Evolutionary conservation across 1,139 yeast genomes (phyloP), one percentile per base, ranked within the genome.

Genomic region (Saccharomyces hybrid): DNA sequence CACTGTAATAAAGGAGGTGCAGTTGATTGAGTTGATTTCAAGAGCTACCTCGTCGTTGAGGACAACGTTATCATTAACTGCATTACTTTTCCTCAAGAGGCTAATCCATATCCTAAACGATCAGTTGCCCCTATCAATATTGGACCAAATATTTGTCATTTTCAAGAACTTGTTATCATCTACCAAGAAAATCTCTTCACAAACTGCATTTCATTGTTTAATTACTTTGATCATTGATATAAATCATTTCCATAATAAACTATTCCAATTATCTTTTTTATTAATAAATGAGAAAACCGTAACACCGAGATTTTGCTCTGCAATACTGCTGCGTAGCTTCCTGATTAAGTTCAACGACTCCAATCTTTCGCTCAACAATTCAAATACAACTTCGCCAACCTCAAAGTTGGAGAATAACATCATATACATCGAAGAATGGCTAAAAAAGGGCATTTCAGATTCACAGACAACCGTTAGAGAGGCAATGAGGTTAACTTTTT

Each of bases 381-480:
- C 44, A 5, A 38, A 16, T 19, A 38, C 25, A 6, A 19, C 26
- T 38, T 38, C 44, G 2, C 44, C 44, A 38, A 38, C 44, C 16
- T 60, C 70, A 13, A 76, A 78, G 58, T 72, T 75, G 34, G 69
- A 76, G 9, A 61, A 66, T 3, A 61, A 75, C 25, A 59, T 80
- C 2, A 84, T 82, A 3, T 66, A 75, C 1, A 71, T 84, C 1
- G 82, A 77, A 46, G 81, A 76, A 54, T 74, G 83, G 59, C 67
- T 90, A 2, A 61, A 72, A 4, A 84, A 80, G 62, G 83, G 95
- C 34, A 73, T 93, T 2, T 71, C 81, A 0, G 98, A 93, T 70
- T 88, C 96, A 0, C 86, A 87, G 57, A 90, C 95, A 0, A 75
- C 78, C 0, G 97, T 88, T 0, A 78, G 97, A 58, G 95, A 83